Conservation (phyloP, 257 asterid genomes). For the Gentiana macrophylla region DNA sequence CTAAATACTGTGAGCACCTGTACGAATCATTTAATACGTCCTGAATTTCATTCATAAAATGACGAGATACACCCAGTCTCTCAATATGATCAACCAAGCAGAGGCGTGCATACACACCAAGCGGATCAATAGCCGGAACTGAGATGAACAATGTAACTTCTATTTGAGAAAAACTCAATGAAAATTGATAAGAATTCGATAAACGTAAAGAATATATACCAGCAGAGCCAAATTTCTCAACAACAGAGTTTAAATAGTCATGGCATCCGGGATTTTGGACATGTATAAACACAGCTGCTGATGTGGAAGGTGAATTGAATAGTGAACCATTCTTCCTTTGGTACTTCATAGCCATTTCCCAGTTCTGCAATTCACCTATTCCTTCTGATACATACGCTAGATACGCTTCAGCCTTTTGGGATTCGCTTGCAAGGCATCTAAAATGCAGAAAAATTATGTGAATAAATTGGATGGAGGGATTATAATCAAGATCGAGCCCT, state of each 20-base stretch:
- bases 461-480: too few relatives aligned
- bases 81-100: constrained; percentile 8
- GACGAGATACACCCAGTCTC: background rate
- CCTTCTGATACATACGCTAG: constrained; percentile 76
- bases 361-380: constrained; percentile 37
- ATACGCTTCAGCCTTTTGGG: constrained; percentile 38
- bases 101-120: constrained; percentile 42
- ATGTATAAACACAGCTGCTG: constrained; percentile 68
- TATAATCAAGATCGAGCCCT: too few relatives aligned
- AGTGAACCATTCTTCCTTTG: constrained; percentile 79
- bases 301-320: constrained; percentile 80
- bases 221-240: constrained; percentile 52
- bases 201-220: constrained; percentile 26
- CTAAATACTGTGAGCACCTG: constrained; percentile 34
- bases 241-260: constrained; percentile 41
- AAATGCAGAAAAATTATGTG: background rate
- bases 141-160: constrained; percentile 10
- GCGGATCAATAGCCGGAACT: constrained; percentile 74
- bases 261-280: constrained; percentile 46
- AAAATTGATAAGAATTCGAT: background rate
- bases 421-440: constrained; percentile 34
- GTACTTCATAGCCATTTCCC: constrained; percentile 55
- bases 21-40: constrained; percentile 52
- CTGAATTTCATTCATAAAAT: constrained; percentile 50
- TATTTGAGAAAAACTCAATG: background rate